phyloP scores from a whole-genome alignment of 176 grass and related monocot genomes.

The Stipa capillata region DNA sequence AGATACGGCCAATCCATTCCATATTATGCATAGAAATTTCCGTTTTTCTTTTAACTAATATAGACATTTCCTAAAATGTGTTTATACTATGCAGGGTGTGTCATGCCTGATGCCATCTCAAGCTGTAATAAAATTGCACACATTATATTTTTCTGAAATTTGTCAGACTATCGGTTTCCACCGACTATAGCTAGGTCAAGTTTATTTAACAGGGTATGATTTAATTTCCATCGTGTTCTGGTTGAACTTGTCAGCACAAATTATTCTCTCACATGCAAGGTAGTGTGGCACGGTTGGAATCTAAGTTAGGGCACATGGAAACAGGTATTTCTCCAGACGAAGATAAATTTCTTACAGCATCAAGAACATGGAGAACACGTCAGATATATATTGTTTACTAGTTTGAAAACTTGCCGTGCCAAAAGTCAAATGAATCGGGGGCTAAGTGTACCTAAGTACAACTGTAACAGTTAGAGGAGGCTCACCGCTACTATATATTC shows the following conservation, averaged over 20 bases:
- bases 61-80: background rate
- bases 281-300: background rate
- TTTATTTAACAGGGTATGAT: background rate
- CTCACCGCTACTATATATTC: constrained; percentile 14
- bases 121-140: background rate
- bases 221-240: background rate
- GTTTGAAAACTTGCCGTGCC: constrained; percentile 14
- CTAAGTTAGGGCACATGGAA: constrained; percentile 23
- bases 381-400: constrained; percentile 9
- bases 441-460: background rate
- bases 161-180: background rate
- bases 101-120: background rate
- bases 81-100: background rate
- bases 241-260: background rate
- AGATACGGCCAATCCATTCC: no score
- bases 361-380: constrained; percentile 25
- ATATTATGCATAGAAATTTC: background rate
- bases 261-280: constrained; percentile 26
- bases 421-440: constrained; percentile 28
- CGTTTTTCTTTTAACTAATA: background rate
- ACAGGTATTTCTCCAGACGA: background rate
- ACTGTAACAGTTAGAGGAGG: background rate
- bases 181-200: background rate
- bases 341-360: background rate
- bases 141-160: background rate